Percentiles rank a stretch among this genome's conserved stretches.
These are phyloP conservation scores for Malus hybrid DNA, from an alignment of 331 rosid species.

Conservation along the genomic window DNA sequence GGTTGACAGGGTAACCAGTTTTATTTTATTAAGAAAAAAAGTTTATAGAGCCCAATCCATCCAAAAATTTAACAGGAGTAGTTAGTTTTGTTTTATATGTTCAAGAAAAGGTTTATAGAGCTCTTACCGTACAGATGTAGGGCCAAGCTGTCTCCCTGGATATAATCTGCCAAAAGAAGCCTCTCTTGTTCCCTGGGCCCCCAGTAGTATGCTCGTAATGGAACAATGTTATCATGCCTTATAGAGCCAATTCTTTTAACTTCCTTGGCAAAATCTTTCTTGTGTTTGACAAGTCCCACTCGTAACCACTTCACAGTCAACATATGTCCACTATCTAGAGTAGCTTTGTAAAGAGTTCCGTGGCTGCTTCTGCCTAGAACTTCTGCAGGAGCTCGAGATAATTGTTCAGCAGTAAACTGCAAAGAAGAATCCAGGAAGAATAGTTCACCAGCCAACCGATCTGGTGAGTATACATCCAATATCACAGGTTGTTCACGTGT, in stretches of 20 bases:
- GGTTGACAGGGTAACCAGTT: background rate
- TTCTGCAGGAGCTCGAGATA: constrained; percentile 99
- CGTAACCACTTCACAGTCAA: constrained; percentile 96
- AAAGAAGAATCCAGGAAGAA: constrained; percentile 75
- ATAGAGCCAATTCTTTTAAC: constrained; percentile 84
- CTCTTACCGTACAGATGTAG: constrained; percentile 93
- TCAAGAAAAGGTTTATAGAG: background rate
- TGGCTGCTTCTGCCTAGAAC: constrained; percentile 99
- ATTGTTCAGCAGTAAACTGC: constrained; percentile 86
- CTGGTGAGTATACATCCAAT: constrained; percentile 92
- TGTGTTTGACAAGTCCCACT: constrained; percentile 87
- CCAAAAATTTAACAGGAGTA: background rate
- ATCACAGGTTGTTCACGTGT: constrained; percentile 63
- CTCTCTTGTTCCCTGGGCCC: constrained; percentile 99
- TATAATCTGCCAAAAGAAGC: constrained; percentile 86
- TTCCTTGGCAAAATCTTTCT: constrained; percentile 95
- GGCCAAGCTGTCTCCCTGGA: constrained; percentile 88
- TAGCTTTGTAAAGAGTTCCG: constrained; percentile 95
- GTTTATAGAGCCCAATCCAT: background rate
- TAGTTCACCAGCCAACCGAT: constrained; percentile 91
- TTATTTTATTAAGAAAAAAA: background rate
- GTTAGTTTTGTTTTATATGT: background rate
- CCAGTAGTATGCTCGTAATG: constrained; percentile 89
- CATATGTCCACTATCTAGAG: constrained; percentile 84
- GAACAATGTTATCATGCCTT: constrained; percentile 81